Base-by-base conservation (phyloP, 495 filamentous ascomycete species). In the Pseudevernia furfuracea region DNA sequence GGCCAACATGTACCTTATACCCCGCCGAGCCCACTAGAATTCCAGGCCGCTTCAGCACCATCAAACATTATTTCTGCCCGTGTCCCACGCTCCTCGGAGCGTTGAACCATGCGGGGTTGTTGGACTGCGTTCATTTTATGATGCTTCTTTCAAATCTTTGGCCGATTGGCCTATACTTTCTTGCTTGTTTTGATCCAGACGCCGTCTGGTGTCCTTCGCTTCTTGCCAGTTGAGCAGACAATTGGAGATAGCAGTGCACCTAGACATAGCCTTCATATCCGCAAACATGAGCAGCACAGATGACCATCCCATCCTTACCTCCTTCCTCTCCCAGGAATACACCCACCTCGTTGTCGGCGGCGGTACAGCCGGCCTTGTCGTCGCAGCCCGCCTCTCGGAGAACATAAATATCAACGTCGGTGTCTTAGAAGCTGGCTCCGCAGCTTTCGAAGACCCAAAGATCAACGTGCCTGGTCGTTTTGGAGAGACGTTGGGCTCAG, bases 341-440 rank as follows among this genome's bases (percentile, higher is more conserved):
- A 71, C 69, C 28, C 62, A 77, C 59, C 63, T 80, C 41, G 70
- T 80, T 52, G 66, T 76, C 58, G 78, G 78, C 10, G 77, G 76
- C 44, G 76, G 78, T 17, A 76, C 74, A 4, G 67, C 72, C 25
- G 77, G 76, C n/a, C 68, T 76, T n/a, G 74, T 77, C 30, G 66
- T 79, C 15, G 78, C 76, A 15, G 62, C 68, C 41, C 73, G 77
- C 21, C 69, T 79, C 28, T 73, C 72, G n/a, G 78, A 79, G 62
- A 38, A 74, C 44, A 61, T 75, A 1, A 55, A 72, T 36, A 63
- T 80, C 61, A 70, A 63, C 7, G 76, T 82, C 19, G 77, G 75
- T 37, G 74, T 82, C 11, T 62, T 83, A 36, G 79, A 82, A 69
- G 80, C 80, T 41, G 81, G 81, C 21, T 68, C 70, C 12, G 67